Evolutionary conservation across 768 basidiomycete genomes (phyloP), one percentile per base, ranked within the genome.

Genomic region (Brasilioporus rufonigricans): DNA sequence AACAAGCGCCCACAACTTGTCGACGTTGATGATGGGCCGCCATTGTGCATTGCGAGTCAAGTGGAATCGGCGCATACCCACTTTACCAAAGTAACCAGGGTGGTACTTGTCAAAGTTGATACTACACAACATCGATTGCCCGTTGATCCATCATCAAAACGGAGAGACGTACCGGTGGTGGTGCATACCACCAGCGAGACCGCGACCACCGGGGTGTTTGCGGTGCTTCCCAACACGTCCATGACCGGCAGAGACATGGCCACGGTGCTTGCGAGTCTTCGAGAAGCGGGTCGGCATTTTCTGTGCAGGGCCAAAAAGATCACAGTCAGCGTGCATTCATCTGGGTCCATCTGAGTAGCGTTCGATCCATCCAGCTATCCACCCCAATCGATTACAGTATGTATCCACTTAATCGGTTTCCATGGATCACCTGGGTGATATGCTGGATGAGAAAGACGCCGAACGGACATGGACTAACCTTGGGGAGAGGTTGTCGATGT

Each of bases 171-270:
- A 92, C 91, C 91, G 80, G 87, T 99, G 97, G 83, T 99, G 97
- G 80, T 98, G 96, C 78, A 86, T 82, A 85, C 97, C 97, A 93
- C 97, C 97, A 80, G 93, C 93, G 71, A 98, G 91, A 97, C 97
- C 97, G 77, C 97, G 93, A 91, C 97, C 97, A 80, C 97, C 97
- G 53, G 97, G 97, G 74, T 98, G 96, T 78, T 98, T 98, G 76
- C 97, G 91, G 86, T 99, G 97, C 86, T 98, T 98, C 66, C 97
- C 97, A 71, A 99, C 92, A 90, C 97, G 96, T 75, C 97, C 97
- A 77, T 98, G 89, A 80, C 97, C 97, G 73, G 95, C 94, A 65
- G 96, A 99, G 68, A 99, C 95, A 81, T 98, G 95, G 68, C 96
- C 96, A 71, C 96, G 86, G 79, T 97, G 95, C 80, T 99, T 99